These are phyloP conservation scores for Fraxinus quadrangulata DNA, from an alignment of 257 asterid species.

Conservation along the genomic window DNA sequence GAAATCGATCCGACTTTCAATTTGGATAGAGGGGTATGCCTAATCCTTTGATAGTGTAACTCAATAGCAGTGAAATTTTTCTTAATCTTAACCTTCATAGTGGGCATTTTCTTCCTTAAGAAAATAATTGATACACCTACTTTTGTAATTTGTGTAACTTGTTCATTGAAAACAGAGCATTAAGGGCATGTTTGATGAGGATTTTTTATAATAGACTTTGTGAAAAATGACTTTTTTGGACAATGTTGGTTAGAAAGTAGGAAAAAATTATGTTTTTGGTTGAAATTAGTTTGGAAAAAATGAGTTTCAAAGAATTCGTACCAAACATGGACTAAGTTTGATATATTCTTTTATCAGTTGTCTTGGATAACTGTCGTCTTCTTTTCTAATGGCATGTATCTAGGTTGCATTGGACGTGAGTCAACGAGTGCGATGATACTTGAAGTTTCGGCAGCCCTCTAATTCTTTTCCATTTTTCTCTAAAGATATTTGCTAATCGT, in stretches of 20 bases:
- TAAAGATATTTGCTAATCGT: slow-evolving; percentile 6
- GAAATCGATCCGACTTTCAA: slow-evolving; percentile 29
- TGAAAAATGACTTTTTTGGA: too few species aligned
- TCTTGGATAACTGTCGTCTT: slow-evolving; percentile 26
- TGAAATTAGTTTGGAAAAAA: too few species aligned
- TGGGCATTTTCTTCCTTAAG: slow-evolving; percentile 20
- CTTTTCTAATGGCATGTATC: not conserved
- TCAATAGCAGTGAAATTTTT: slow-evolving; percentile 21
- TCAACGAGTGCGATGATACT: not conserved
- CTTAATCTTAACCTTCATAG: slow-evolving; percentile 23
- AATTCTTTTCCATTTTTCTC: slow-evolving; percentile 20
- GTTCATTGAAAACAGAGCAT: slow-evolving; percentile 19
- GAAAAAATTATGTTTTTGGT: too few species aligned
- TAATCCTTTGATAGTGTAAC: slow-evolving; percentile 24
- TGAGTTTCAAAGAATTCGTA: too few species aligned
- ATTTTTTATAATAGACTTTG: not conserved
- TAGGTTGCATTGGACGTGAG: not conserved
- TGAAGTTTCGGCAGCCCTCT: slow-evolving; percentile 31
- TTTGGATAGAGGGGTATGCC: not conserved
- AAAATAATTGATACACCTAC: slow-evolving; percentile 17
- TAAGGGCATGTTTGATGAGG: slow-evolving; percentile 20
- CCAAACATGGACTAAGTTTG: not conserved
- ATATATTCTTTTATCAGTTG: slow-evolving; percentile 19
- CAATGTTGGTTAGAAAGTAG: too few species aligned
- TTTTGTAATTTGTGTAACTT: slow-evolving; percentile 26